Evolutionary conservation across 768 basidiomycete genomes (phyloP).

Genomic region (Boletellus sp.): DNA sequence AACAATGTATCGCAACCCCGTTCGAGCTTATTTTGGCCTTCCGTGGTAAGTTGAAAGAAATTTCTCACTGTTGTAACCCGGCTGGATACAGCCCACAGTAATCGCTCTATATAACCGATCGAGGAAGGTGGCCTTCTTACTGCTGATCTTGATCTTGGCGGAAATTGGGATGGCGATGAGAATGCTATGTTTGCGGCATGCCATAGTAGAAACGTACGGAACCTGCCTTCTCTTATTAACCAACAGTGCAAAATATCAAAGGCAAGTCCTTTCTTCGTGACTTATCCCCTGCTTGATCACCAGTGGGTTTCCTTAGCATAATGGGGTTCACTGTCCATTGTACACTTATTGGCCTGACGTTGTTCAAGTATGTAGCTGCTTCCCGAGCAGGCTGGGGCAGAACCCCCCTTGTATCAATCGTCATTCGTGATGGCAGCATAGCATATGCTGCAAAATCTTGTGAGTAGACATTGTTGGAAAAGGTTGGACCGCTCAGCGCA

Average conservation of each 20-base stretch:
- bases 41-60: conserved; percentile 10
- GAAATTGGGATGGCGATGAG: conserved; percentile 5
- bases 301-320: conserved; percentile 1
- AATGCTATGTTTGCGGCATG: neutral
- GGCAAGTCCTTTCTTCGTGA: neutral
- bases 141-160: conserved; percentile 1
- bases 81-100: conserved; percentile 8
- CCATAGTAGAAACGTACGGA: neutral
- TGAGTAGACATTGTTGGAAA: conserved; percentile 3
- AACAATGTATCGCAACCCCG: conserved; percentile 9
- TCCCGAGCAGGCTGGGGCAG: conserved; percentile 16
- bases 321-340: conserved; percentile 15
- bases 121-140: conserved; percentile 6
- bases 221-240: conserved; percentile 8
- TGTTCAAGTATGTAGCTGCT: conserved; percentile 17
- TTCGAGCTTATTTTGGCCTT: conserved; percentile 17
- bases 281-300: neutral
- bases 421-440: conserved; percentile 16
- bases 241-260: neutral
- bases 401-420: conserved; percentile 18
- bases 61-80: neutral
- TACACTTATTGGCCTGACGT: conserved; percentile 12
- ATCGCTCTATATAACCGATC: conserved; percentile 20
- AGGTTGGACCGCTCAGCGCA: neutral
- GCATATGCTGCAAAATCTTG: conserved; percentile 6